Evolutionary conservation across 805 yeast species (phyloP), one percentile per base, ranked within the genome.

Genomic region (Ogataea henricii): DNA sequence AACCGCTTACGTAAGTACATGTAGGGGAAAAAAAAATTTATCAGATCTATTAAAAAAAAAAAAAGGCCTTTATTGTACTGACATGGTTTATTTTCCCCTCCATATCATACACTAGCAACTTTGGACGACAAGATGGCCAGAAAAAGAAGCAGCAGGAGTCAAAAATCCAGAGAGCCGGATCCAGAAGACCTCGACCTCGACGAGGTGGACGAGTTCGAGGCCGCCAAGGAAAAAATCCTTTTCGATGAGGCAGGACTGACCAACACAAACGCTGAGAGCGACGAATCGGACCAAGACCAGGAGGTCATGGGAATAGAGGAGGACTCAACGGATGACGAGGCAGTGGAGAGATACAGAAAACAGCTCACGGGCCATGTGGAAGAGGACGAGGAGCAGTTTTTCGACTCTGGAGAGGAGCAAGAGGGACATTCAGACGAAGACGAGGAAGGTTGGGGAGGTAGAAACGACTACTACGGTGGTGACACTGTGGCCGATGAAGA

Each of bases 401-500:
- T 68, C 10, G 73, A 64, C 1, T 75, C 68, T 6, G 71, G 71
- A 34, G 64, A 58, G 1, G 67, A 57, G 20, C 42, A 39, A 18
- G 66, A 60, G 4, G 67, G 52, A 14, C 69, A 57, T 21, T 64
- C 55, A 17, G 63, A 55, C 3, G 65, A 59, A 7, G 68, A 63
- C 1, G 71, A 59, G 6, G 69, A 62, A 8, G 69, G 62, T 30
- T 79, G 79, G 40, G 56, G 70, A 1, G 68, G 74, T n/a, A 68
- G 72, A 50, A 76, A 64, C 70, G 79, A 66, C 55, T 79, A 79
- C 55, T 81, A 82, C 58, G 85, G 85, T 37, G 84, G 80, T n/a
- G 86, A 81, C 51, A 79, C 76, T 14, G 76, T 69, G 55, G 88
- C 76, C 65, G 95, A 87, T 54, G 92, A 85, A 26, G 95, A 82